phyloP scores from a whole-genome alignment of 228 moss, liverwort and hornwort genomes.

The Sphagnum fallax region DNA sequence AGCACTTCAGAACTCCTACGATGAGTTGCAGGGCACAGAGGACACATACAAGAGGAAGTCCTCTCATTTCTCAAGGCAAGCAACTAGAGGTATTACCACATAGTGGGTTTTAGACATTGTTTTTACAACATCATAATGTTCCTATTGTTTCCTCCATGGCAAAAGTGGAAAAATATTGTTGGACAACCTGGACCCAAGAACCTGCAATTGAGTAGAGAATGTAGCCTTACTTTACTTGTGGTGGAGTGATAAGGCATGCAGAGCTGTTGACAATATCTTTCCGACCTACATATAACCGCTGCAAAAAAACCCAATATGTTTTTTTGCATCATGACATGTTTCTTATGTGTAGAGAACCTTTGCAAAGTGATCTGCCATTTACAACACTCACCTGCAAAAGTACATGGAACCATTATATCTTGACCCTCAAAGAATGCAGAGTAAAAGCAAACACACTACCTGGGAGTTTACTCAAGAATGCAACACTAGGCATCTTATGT shows the following conservation, averaged over 20 bases:
- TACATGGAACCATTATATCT: background rate
- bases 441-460: background rate
- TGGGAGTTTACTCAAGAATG: background rate
- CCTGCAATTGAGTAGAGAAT: too few species aligned
- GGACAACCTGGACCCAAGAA: too few species aligned
- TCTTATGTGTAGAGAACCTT: background rate
- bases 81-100: too few species aligned
- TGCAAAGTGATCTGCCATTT: constrained; percentile 3
- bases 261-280: constrained; percentile 11
- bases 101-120: background rate
- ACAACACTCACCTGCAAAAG: background rate
- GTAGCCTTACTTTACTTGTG: constrained; percentile 29
- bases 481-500: too few species aligned
- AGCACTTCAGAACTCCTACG: background rate
- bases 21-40: background rate
- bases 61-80: background rate
- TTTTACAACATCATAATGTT: background rate
- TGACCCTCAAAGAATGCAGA: background rate
- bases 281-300: constrained; percentile 40
- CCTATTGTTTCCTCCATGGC: background rate
- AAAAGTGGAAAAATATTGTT: too few species aligned
- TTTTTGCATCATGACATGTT: constrained; percentile 1
- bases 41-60: background rate
- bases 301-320: constrained; percentile 7
- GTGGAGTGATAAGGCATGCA: constrained; percentile 37